Evolutionary conservation across 1,284 basidiomycete genomes (phyloP).

Genomic region (Xanthoconium separans): DNA sequence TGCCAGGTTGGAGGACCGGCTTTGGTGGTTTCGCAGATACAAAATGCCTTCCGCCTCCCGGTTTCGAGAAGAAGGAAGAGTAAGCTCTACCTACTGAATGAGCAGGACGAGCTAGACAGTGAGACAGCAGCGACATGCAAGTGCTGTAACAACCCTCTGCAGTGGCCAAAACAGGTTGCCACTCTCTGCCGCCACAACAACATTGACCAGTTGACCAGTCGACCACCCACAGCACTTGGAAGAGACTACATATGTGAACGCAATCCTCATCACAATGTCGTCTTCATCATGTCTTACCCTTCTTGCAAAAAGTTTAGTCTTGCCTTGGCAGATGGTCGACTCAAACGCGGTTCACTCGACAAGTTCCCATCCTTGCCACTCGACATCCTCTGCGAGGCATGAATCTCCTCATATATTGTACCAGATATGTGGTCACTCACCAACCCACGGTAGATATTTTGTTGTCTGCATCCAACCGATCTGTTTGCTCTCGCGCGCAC

Average conservation of each 20-base stretch:
- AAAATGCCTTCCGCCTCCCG: constrained; percentile 73
- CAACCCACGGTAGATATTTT: constrained; percentile 25
- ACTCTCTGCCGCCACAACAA: too few relatives aligned
- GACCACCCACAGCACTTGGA: constrained; percentile 1
- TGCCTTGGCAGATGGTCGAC: not conserved
- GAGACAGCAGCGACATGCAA: constrained; percentile 44
- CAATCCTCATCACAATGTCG: not conserved
- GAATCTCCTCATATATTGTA: not conserved
- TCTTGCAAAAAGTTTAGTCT: not conserved
- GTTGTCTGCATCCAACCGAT: constrained; percentile 28
- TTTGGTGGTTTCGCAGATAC: constrained; percentile 68
- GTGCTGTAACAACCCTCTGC: not conserved
- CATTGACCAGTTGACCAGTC: too few relatives aligned
- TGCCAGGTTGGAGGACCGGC: constrained; percentile 41
- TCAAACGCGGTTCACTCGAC: constrained; percentile 24
- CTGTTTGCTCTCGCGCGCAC: constrained; percentile 32
- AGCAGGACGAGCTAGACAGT: constrained; percentile 43
- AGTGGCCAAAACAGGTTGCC: not conserved
- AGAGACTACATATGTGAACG: constrained; percentile 5
- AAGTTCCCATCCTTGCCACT: constrained; percentile 25
- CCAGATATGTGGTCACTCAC: not conserved
- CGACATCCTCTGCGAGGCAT: constrained; percentile 28
- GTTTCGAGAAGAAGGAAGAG: constrained; percentile 74
- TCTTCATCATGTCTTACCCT: constrained; percentile 11
- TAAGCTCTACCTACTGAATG: constrained; percentile 50